Evolutionary conservation across 768 basidiomycete species (phyloP).

Genomic region (Kwoniella mangroviensis): DNA sequence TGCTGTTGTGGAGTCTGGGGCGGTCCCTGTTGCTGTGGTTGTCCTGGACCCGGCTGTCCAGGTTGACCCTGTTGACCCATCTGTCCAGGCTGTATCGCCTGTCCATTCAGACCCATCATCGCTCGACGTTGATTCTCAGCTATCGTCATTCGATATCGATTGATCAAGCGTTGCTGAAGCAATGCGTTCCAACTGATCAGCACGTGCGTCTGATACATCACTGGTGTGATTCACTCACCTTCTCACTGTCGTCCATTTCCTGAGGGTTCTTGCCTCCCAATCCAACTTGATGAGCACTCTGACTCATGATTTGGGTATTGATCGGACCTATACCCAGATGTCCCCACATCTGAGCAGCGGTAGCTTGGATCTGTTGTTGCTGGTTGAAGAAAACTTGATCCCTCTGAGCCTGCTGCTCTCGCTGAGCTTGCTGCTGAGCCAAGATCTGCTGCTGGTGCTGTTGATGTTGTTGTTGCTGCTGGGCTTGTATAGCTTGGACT

Average conservation of each 20-base stretch:
- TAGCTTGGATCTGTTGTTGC: slow-evolving; percentile 32
- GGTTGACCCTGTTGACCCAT: slow-evolving; percentile 18
- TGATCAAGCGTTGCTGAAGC: slow-evolving; percentile 39
- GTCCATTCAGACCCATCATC: slow-evolving; percentile 35
- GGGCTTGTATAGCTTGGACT: slow-evolving; percentile 19
- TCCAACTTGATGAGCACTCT: slow-evolving; percentile 40
- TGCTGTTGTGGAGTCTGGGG: slow-evolving; percentile 25
- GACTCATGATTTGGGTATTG: slow-evolving; percentile 40
- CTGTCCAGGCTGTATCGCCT: slow-evolving; percentile 19
- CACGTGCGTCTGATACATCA: not conserved
- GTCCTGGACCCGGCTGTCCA: slow-evolving; percentile 17
- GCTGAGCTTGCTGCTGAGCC: slow-evolving; percentile 31
- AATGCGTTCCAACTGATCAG: slow-evolving; percentile 1
- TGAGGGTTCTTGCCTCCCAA: slow-evolving; percentile 42
- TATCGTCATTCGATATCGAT: slow-evolving; percentile 33
- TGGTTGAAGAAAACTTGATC: slow-evolving; percentile 31
- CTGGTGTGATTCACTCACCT: slow-evolving; percentile 30
- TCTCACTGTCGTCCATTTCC: slow-evolving; percentile 41
- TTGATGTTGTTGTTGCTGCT: slow-evolving; percentile 34
- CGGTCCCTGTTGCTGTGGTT: slow-evolving; percentile 23
- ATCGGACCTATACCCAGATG: slow-evolving; percentile 42
- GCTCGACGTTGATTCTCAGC: slow-evolving; percentile 41
- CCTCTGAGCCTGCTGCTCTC: slow-evolving; percentile 28
- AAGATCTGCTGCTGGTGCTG: slow-evolving; percentile 25
- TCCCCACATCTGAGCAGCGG: slow-evolving; percentile 46